A percentile compares a stretch with the other conserved stretches of the same genome.
Conservation (phyloP, 495 filamentous ascomycete genomes). For the Podospora pseudoanserina region DNA sequence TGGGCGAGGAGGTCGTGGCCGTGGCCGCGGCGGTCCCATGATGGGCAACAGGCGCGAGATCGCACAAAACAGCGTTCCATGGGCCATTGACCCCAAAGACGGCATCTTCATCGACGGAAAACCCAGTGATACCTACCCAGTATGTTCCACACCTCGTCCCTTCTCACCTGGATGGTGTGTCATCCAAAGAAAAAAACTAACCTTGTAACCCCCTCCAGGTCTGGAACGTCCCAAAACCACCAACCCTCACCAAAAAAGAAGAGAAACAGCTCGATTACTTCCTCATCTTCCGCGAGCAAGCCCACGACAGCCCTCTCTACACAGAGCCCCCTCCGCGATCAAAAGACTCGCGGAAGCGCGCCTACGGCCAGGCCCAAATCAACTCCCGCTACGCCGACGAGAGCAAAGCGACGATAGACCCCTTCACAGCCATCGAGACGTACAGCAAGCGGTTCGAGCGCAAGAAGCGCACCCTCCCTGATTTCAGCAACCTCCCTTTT, state of each 20-base stretch:
- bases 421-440: slow-evolving; percentile 48
- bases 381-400: slow-evolving; percentile 48
- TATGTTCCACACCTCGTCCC: slow-evolving; percentile 15
- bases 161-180: not conserved
- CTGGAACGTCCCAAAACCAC: slow-evolving; percentile 41
- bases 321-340: slow-evolving; percentile 23
- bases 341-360: slow-evolving; percentile 30
- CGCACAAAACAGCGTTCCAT: slow-evolving; percentile 31
- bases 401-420: slow-evolving; percentile 48
- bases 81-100: slow-evolving; percentile 27
- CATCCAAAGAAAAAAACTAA: not conserved
- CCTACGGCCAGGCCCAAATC: slow-evolving; percentile 48
- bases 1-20: slow-evolving; percentile 35
- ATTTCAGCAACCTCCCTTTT: slow-evolving; percentile 41
- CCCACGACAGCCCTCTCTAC: slow-evolving; percentile 49
- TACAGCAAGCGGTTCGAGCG: slow-evolving; percentile 48
- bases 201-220: slow-evolving; percentile 18
- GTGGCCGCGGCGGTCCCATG: slow-evolving; percentile 30
- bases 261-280: slow-evolving; percentile 43
- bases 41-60: slow-evolving; percentile 26
- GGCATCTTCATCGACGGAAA: slow-evolving; percentile 36
- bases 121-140: slow-evolving; percentile 43
- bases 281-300: slow-evolving; percentile 45
- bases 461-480: slow-evolving; percentile 44
- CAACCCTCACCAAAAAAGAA: slow-evolving; percentile 38